A percentile compares a stretch with the other conserved stretches of the same genome.
Evolutionary conservation across 345 rosid species (phyloP).

Genomic region (Bretschneidera sinensis): DNA sequence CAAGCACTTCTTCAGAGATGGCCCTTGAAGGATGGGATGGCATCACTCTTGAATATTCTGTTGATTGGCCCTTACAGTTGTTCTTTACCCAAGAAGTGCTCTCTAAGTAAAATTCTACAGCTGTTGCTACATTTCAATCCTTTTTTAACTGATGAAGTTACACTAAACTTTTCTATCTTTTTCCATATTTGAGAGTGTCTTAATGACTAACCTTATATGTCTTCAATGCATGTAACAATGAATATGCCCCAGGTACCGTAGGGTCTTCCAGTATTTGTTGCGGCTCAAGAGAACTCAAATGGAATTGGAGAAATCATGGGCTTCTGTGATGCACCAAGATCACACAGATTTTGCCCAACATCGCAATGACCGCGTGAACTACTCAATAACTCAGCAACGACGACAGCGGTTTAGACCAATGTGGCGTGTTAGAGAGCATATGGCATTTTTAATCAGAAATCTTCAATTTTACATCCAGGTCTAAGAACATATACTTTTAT

Average conservation of each 20-base stretch:
- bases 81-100: slow-evolving; percentile 94
- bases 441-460: slow-evolving; percentile 93
- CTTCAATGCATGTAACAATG: too few relatives aligned
- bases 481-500: slow-evolving; percentile 5
- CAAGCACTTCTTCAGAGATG: slow-evolving; percentile 45
- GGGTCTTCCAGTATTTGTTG: slow-evolving; percentile 83
- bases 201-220: too few relatives aligned
- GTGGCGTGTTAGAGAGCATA: slow-evolving; percentile 97
- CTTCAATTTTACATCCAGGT: slow-evolving; percentile 99
- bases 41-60: slow-evolving; percentile 82
- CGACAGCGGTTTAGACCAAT: slow-evolving; percentile 78
- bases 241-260: slow-evolving; percentile 59
- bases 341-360: slow-evolving; percentile 72
- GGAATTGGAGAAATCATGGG: slow-evolving; percentile 99
- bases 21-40: slow-evolving; percentile 93
- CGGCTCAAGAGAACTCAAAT: slow-evolving; percentile 88
- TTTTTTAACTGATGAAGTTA: neutral
- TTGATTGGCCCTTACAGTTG: slow-evolving; percentile 94
- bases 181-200: neutral
- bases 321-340: slow-evolving; percentile 95
- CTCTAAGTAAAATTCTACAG: slow-evolving; percentile 60
- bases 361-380: slow-evolving; percentile 43
- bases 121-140: neutral
- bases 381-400: slow-evolving; percentile 62
- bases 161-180: neutral